Evolutionary conservation across 495 filamentous ascomycete species (phyloP), one percentile per base, ranked within the genome.

Genomic region (Cercophora newfieldiana): DNA sequence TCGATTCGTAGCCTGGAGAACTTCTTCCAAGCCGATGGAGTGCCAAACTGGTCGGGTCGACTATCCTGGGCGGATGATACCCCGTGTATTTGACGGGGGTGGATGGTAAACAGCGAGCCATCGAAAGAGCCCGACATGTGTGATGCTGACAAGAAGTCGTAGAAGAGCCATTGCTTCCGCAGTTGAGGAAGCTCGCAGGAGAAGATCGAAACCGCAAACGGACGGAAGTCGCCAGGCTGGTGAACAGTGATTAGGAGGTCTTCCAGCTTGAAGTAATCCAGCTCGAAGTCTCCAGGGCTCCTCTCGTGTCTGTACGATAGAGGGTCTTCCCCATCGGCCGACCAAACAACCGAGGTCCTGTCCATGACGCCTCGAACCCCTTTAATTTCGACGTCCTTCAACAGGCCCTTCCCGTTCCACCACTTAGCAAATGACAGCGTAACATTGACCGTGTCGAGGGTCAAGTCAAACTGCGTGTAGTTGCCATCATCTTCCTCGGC

Each of bases 291-390:
- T 21, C 95, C 95, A 0, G 92, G 91, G 29, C 90, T 82, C 74
- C 97, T 95, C 71, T 94, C 88, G 72, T 95, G 91, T 44, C 90
- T 88, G 74, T 92, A 96, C 7, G 87, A 88, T 66, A 91, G 84
- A n/a, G 96, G 95, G 71, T 98, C 94, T 30, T 91, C 77, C 63
- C 86, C 82, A n/a, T 90, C 87, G 16, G 78, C 81, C 5, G 83
- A 79, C 86, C 91, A 93, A 60, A 82, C 79, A 18, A 99, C 88
- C 37, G 87, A 87, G 2, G 92, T 94, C 66, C 94, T 86, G 75
- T 99, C 95, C 30, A 99, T 83, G 16, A 97, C 92, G n/a, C 95
- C 95, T 62, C 95, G 88, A n/a, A 99, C 90, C 16, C 95, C 95
- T 71, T 92, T 94, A 14, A 99, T 88, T 72, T 97, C 93, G 50